Conservation (phyloP, 108 stramenopile species). For the Tribonema minus region DNA sequence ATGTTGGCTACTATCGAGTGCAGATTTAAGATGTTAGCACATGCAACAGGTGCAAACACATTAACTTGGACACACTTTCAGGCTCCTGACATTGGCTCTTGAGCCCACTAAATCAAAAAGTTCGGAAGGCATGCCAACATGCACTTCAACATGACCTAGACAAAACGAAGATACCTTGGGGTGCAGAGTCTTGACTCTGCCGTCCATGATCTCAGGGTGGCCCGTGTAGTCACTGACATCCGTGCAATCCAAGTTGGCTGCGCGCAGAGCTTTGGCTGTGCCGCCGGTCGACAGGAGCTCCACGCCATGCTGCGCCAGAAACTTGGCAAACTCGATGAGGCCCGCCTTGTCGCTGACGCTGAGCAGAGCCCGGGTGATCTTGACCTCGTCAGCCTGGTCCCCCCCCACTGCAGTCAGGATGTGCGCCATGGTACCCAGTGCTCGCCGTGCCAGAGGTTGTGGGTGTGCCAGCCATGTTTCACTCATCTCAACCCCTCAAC, state of each 20-base stretch:
- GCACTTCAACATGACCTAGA: too few species aligned
- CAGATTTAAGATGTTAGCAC: too few species aligned
- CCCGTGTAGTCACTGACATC: slow-evolving; percentile 82
- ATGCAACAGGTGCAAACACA: too few species aligned
- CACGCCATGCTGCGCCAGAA: slow-evolving; percentile 71
- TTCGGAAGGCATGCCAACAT: too few species aligned
- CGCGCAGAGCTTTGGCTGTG: slow-evolving; percentile 68
- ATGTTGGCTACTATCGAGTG: too few species aligned
- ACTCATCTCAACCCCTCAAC: too few species aligned
- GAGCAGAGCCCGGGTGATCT: slow-evolving; percentile 87
- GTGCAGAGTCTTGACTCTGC: slow-evolving; percentile 97
- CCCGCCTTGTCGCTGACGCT: slow-evolving; percentile 92
- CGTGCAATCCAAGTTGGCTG: background rate
- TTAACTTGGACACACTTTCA: too few species aligned
- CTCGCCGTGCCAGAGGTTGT: too few species aligned
- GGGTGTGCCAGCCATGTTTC: too few species aligned
- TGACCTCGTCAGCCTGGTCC: slow-evolving; percentile 41
- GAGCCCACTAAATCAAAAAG: too few species aligned
- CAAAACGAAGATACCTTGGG: slow-evolving; percentile 73
- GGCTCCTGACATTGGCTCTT: too few species aligned
- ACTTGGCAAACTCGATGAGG: slow-evolving; percentile 81
- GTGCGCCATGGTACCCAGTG: slow-evolving; percentile 1
- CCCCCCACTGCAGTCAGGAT: background rate
- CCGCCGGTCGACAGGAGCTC: slow-evolving; percentile 95
- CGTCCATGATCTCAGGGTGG: slow-evolving; percentile 89